phyloP scores from a whole-genome alignment of 2,329 filamentous ascomycete species.

The Lachnellula willkommii region DNA sequence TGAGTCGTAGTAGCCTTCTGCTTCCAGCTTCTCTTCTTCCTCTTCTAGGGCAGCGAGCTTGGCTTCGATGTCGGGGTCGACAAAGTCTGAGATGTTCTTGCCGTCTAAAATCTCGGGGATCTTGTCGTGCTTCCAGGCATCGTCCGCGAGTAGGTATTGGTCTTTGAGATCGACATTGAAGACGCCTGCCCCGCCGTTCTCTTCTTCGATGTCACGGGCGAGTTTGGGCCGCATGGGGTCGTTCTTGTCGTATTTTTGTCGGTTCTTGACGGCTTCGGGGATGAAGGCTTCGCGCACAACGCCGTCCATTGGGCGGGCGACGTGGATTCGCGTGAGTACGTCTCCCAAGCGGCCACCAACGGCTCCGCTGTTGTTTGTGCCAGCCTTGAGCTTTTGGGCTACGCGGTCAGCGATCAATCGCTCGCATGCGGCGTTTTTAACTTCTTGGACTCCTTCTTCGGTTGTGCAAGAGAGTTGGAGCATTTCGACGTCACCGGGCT shows the following conservation, averaged over 20 bases:
- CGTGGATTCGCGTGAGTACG: constrained; percentile 90
- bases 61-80: constrained; percentile 92
- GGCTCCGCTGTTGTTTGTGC: constrained; percentile 69
- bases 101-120: constrained; percentile 92
- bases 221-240: constrained; percentile 80
- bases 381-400: constrained; percentile 91
- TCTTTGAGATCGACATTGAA: constrained; percentile 90
- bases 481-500: constrained; percentile 85
- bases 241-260: constrained; percentile 83
- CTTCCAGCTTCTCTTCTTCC: constrained; percentile 88
- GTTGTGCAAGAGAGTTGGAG: constrained; percentile 93
- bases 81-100: constrained; percentile 95
- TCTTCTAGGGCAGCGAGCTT: constrained; percentile 90
- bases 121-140: constrained; percentile 94
- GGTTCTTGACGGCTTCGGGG: constrained; percentile 72
- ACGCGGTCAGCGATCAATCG: constrained; percentile 88
- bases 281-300: constrained; percentile 76
- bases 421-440: constrained; percentile 93
- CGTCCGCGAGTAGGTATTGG: constrained; percentile 80
- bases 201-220: constrained; percentile 81
- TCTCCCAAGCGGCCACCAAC: constrained; percentile 80
- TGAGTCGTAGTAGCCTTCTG: constrained; percentile 89
- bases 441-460: constrained; percentile 85
- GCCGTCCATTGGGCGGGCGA: constrained; percentile 86
- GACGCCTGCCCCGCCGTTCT: constrained; percentile 91